Percentiles rank a stretch among this genome's conserved stretches.
Conservation (phyloP, 2,329 filamentous ascomycete genomes). For the Alternaria consortialis region DNA sequence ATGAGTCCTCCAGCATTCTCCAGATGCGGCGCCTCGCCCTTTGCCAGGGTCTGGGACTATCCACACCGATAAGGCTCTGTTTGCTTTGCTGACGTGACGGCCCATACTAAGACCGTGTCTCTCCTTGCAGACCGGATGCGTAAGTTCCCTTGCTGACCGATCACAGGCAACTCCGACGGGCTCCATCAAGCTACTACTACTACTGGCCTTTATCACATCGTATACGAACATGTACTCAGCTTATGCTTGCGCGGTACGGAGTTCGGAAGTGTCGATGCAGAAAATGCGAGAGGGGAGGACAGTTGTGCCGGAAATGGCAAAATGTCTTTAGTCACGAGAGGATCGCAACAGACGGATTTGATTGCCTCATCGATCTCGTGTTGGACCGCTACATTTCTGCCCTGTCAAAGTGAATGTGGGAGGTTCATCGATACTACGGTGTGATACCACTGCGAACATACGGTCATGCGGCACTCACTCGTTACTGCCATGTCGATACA, state of each 20-base stretch:
- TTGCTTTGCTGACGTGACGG: not conserved
- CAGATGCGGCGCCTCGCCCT: not conserved
- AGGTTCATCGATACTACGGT: not conserved
- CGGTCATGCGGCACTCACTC: too few species aligned
- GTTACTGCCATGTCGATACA: too few species aligned
- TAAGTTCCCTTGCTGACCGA: not conserved
- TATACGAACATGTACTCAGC: constrained; percentile 1
- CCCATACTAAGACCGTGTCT: not conserved
- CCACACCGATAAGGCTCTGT: not conserved
- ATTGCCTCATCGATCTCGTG: not conserved
- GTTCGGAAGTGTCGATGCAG: not conserved
- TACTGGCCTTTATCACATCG: not conserved
- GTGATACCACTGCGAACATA: too few species aligned
- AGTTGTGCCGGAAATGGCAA: not conserved
- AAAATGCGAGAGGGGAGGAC: too few species aligned
- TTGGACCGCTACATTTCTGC: not conserved
- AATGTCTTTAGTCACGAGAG: not conserved
- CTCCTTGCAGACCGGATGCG: not conserved
- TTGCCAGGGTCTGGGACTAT: not conserved
- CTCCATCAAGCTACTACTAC: too few species aligned
- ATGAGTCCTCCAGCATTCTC: not conserved
- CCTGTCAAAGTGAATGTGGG: not conserved
- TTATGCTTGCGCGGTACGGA: not conserved
- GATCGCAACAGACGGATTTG: not conserved
- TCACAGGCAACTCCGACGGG: not conserved